Evolutionary conservation across 768 basidiomycete genomes (phyloP).

Genomic region (Punctularia strigosozonata): DNA sequence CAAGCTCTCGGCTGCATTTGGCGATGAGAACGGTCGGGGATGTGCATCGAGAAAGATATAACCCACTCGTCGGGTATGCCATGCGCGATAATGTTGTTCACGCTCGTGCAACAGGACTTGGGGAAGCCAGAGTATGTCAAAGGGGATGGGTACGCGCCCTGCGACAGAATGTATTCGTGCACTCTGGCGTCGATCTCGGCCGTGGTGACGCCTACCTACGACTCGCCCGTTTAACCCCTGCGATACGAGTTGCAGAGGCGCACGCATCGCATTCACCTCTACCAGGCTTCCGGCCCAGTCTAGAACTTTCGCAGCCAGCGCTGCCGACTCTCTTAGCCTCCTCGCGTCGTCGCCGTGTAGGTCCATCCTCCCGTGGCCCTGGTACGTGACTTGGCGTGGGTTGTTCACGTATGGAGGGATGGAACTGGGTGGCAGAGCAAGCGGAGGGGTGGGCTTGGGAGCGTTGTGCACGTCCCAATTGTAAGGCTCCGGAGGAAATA

Average conservation of each 20-base stretch:
- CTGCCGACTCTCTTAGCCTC: constrained; percentile 39
- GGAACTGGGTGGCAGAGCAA: no score
- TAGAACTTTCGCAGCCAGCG: constrained; percentile 44
- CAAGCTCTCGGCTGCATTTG: constrained; percentile 53
- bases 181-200: constrained; percentile 59
- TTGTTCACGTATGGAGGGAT: constrained; percentile 46
- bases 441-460: constrained; percentile 40
- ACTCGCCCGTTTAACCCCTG: constrained; percentile 4
- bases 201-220: constrained; percentile 63
- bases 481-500: constrained; percentile 57
- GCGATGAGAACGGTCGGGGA: constrained; percentile 2
- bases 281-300: constrained; percentile 42
- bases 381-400: background rate
- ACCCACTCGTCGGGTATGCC: constrained; percentile 86
- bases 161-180: constrained; percentile 57
- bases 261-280: constrained; percentile 24
- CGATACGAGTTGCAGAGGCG: constrained; percentile 5
- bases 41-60: constrained; percentile 1
- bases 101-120: constrained; percentile 72
- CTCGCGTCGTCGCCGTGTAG: constrained; percentile 44
- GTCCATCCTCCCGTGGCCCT: constrained; percentile 25
- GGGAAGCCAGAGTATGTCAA: constrained; percentile 68
- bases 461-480: constrained; percentile 56
- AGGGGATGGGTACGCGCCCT: constrained; percentile 80
- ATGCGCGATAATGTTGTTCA: constrained; percentile 81